Evolutionary conservation across 257 asterid genomes (phyloP).

Genomic region (Echites panduratus): DNA sequence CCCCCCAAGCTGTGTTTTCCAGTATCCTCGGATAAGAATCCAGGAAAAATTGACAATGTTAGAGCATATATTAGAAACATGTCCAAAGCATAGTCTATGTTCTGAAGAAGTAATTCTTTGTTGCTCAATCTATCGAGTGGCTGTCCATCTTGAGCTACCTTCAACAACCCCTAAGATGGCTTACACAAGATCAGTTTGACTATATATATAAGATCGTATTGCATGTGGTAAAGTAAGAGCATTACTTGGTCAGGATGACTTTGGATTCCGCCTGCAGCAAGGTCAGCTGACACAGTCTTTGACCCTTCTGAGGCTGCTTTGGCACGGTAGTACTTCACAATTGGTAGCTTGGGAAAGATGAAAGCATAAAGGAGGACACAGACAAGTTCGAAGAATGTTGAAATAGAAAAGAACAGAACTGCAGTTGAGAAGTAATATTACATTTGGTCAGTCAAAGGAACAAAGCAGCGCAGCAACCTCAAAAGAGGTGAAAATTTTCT

Average conservation of each 20-base stretch:
- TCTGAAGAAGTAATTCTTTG: slow-evolving; percentile 31
- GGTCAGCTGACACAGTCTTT: slow-evolving; percentile 38
- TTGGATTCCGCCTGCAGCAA: slow-evolving; percentile 35
- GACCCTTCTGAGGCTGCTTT: slow-evolving; percentile 47
- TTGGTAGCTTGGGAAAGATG: slow-evolving; percentile 37
- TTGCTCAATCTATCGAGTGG: slow-evolving; percentile 28
- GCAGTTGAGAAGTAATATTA: slow-evolving; percentile 8
- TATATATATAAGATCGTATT: background rate
- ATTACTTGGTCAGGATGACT: slow-evolving; percentile 17
- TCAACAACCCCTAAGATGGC: background rate
- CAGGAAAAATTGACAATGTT: slow-evolving; percentile 41
- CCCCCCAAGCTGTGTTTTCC: slow-evolving; percentile 38
- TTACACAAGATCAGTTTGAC: background rate
- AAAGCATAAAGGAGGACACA: slow-evolving; percentile 36
- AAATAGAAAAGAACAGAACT: slow-evolving; percentile 35
- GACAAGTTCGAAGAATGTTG: slow-evolving; percentile 36
- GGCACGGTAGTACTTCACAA: slow-evolving; percentile 34
- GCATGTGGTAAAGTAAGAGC: background rate
- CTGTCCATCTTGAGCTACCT: slow-evolving; percentile 21
- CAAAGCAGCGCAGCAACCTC: background rate
- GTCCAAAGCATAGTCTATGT: slow-evolving; percentile 37
- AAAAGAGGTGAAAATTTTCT: background rate
- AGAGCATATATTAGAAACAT: slow-evolving; percentile 30
- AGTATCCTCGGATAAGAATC: slow-evolving; percentile 42
- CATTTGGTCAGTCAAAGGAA: too few species aligned